Conservation (phyloP, 1,284 basidiomycete genomes). For the Cryptococcus amylolentus region DNA sequence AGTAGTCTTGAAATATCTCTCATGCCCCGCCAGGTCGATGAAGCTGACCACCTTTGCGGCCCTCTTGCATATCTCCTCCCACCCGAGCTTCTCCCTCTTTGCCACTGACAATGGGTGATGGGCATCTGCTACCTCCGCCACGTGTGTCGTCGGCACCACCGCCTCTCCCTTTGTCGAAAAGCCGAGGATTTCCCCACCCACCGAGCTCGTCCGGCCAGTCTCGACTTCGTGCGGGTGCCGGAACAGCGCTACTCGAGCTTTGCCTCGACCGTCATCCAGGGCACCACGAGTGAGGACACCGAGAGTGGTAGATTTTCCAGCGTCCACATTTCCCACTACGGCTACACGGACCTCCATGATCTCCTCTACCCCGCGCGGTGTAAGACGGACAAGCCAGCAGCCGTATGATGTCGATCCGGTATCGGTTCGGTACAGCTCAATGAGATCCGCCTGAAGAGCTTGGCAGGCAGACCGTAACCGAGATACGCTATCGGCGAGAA, state of each 20-base stretch:
- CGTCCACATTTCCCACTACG: constrained; percentile 81
- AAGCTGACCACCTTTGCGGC: constrained; percentile 93
- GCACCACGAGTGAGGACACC: constrained; percentile 66
- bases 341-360: constrained; percentile 84
- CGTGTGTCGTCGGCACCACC: constrained; percentile 62
- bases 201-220: constrained; percentile 87
- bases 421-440: constrained; percentile 38
- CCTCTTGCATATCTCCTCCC: constrained; percentile 92
- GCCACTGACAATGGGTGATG: constrained; percentile 54
- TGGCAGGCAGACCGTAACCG: constrained; percentile 24
- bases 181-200: constrained; percentile 76
- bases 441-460: constrained; percentile 36
- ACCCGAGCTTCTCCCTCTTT: constrained; percentile 79
- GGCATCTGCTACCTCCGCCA: constrained; percentile 63
- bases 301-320: constrained; percentile 90
- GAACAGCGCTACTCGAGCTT: constrained; percentile 72
- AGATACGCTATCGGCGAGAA: constrained; percentile 27
- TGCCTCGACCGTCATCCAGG: constrained; percentile 91
- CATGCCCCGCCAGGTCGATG: constrained; percentile 88
- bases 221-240: constrained; percentile 98
- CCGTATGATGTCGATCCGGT: constrained; percentile 24
- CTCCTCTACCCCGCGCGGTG: constrained; percentile 46
- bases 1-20: constrained; percentile 78
- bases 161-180: constrained; percentile 60
- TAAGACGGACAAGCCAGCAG: constrained; percentile 43